Percentiles rank a stretch among this genome's conserved stretches.
Conservation (phyloP, 2,329 filamentous ascomycete species). For the Fusarium hostae region DNA sequence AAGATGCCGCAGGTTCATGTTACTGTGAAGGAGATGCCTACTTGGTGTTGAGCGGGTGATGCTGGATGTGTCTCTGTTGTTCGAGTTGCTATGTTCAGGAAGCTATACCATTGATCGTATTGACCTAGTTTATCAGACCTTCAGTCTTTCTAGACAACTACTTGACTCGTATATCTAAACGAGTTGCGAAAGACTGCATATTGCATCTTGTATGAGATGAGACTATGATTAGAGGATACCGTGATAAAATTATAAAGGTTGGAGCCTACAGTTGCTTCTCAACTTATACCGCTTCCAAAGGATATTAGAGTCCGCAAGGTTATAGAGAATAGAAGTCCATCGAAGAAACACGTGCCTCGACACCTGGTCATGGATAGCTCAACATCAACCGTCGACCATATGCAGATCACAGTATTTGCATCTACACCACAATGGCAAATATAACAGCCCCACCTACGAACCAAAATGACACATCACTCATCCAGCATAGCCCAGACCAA, state of each 20-base stretch:
- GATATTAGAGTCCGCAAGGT: background rate
- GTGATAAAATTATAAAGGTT: background rate
- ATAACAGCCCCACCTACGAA: background rate
- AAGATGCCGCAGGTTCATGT: constrained; percentile 7
- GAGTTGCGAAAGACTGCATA: background rate
- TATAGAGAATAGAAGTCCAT: background rate
- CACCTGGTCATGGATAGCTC: background rate
- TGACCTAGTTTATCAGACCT: background rate
- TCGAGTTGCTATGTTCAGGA: background rate
- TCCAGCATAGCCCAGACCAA: background rate
- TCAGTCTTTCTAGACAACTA: background rate
- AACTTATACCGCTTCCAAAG: too few relatives aligned
- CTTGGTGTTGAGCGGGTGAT: background rate
- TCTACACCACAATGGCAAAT: constrained; percentile 13
- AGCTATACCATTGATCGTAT: background rate
- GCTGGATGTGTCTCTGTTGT: background rate
- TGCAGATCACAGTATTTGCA: background rate
- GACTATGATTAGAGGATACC: background rate
- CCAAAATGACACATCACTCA: constrained; percentile 3
- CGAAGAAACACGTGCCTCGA: background rate
- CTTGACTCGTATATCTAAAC: too few relatives aligned
- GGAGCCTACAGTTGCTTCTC: too few relatives aligned
- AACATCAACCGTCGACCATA: background rate
- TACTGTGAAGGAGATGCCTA: background rate
- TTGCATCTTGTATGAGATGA: background rate